Base-by-base conservation (phyloP, 306 rosid genomes). In the Glycyrrhiza uralensis region DNA sequence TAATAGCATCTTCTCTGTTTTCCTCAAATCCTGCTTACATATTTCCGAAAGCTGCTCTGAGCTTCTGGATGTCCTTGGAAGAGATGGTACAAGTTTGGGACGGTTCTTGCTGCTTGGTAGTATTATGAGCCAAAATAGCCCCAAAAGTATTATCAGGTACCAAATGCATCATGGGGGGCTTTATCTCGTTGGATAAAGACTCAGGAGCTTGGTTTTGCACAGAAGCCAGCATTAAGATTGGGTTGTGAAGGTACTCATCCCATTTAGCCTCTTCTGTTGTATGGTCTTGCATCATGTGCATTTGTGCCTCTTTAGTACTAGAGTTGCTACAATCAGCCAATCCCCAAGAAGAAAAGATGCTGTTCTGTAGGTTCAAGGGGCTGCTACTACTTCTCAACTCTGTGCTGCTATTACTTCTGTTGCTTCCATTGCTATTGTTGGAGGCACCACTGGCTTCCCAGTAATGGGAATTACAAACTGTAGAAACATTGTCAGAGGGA, bases 21-120 rank as follows among this genome's bases (percentile, higher is more conserved):
- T 54, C 45, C 23, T 46, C 41, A 35, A 51, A 49, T 41, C 64
- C 19, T 63, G 19, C n/a, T 26, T 82, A 85, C 47, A 77, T 79
- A 49, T 85, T 74, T 62, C 87, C 89, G 49, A 85, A 85, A 18
- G 89, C 89, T 28, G 78, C 83, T n/a, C 87, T 69, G n/a, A 82
- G 82, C 74, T 77, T 82, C 70, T 82, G 89, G 7, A 79, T 76
- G 56, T 85, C 89, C 79, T 69, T 82, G 15, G 85, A 66, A 28
- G 66, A 82, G 13, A 73, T 44, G 38, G 32, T 49, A 65, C 77
- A 79, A 15, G 30, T 13, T 58, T 79, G 79, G 12, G 75, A 68
- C 0, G 36, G 33, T 56, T 76, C 82, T 72, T 72, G 80, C 47
- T 76, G 82, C 66, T 76, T 76, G 54, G 42, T 56, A n/a, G n/a